These are phyloP conservation scores for Phytophthora hibernalis DNA, from an alignment of 352 stramenopile species.

Conservation along the genomic window DNA sequence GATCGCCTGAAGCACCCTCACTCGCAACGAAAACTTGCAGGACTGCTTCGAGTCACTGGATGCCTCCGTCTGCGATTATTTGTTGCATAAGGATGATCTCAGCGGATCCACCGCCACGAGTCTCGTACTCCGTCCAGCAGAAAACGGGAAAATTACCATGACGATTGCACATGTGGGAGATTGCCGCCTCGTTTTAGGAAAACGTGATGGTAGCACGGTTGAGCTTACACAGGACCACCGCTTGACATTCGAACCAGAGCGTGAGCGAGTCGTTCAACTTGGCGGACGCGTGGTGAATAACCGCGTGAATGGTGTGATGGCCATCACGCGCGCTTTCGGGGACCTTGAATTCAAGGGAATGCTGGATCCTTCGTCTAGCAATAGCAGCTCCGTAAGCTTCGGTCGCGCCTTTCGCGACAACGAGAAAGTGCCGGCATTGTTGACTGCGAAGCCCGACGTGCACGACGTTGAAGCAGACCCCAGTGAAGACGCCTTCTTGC, in stretches of 20 bases:
- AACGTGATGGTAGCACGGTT: slow-evolving; percentile 45
- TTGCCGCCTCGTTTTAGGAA: slow-evolving; percentile 68
- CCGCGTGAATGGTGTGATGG: slow-evolving; percentile 84
- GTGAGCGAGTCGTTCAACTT: slow-evolving; percentile 55
- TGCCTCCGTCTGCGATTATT: slow-evolving; percentile 69
- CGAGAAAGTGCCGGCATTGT: slow-evolving; percentile 58
- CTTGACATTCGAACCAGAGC: slow-evolving; percentile 53
- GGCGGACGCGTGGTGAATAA: slow-evolving; percentile 83
- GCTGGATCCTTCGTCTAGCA: slow-evolving; percentile 23
- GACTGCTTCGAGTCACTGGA: slow-evolving; percentile 73
- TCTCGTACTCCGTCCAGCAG: slow-evolving; percentile 43
- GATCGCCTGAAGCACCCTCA: slow-evolving; percentile 36
- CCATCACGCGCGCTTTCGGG: slow-evolving; percentile 86
- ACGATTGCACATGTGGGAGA: slow-evolving; percentile 79
- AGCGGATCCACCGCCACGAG: slow-evolving; percentile 85
- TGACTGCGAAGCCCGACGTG: slow-evolving; percentile 66
- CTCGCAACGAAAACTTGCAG: slow-evolving; percentile 37
- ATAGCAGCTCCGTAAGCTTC: slow-evolving; percentile 19
- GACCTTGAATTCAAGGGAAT: slow-evolving; percentile 86
- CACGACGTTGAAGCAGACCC: slow-evolving; percentile 45
- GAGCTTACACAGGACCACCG: slow-evolving; percentile 79
- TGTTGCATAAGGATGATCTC: slow-evolving; percentile 75
- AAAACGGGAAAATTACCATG: slow-evolving; percentile 27
- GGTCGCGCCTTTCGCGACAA: slow-evolving; percentile 42
- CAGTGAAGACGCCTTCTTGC: slow-evolving; percentile 59